A percentile compares a stretch with the other conserved stretches of the same genome.
Evolutionary conservation across 2,329 filamentous ascomycete genomes (phyloP).

Genomic region (Pyricularia sp.): DNA sequence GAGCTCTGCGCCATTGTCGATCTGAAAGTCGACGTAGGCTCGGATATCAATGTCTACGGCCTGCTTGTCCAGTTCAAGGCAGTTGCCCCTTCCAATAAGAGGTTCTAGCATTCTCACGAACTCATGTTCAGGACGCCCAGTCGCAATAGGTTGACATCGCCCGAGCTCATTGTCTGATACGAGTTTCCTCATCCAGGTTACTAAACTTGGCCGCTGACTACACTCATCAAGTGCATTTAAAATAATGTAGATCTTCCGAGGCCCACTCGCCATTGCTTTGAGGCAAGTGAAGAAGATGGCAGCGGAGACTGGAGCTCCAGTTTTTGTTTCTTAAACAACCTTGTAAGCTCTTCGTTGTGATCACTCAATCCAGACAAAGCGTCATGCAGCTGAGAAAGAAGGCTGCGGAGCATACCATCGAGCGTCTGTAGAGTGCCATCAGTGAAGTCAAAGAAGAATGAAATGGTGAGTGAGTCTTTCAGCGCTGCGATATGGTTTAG

Average conservation of each 20-base stretch:
- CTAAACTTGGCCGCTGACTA: background rate
- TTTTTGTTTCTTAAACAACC: background rate
- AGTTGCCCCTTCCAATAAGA: background rate
- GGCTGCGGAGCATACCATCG: no score
- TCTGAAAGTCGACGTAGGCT: background rate
- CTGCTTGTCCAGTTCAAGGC: background rate
- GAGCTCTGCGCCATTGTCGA: background rate
- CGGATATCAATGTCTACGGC: background rate
- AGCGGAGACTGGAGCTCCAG: background rate
- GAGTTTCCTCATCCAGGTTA: background rate
- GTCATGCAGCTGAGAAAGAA: no score
- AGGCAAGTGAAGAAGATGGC: background rate
- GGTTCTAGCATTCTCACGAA: background rate
- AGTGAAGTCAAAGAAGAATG: no score
- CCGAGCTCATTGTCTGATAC: background rate
- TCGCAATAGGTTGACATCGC: background rate
- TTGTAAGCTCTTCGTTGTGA: no score
- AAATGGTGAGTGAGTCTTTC: no score
- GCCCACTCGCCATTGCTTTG: background rate
- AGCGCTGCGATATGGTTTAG: no score
- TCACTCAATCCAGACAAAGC: no score
- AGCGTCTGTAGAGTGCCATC: no score
- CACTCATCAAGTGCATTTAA: background rate
- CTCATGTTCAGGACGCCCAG: background rate
- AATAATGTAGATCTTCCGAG: no score